Base-by-base conservation (phyloP, 2,329 filamentous ascomycete genomes). In the Alternaria alternata region DNA sequence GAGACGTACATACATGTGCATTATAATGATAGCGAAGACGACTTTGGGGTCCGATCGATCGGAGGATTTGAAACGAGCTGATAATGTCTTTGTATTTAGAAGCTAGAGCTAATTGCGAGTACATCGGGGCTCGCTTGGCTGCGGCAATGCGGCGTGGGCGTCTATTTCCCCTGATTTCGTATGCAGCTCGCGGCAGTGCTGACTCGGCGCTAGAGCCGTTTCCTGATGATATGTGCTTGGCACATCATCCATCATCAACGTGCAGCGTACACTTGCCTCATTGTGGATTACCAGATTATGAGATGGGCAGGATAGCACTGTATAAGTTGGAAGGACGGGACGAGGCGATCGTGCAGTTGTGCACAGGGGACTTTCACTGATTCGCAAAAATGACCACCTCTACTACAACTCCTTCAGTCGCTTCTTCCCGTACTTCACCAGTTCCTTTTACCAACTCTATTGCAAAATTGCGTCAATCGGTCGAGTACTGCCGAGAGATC, bases 161-260 rank as follows among this genome's bases (percentile, higher is more conserved):
- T 46, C 34, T 14, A 14, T 39, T 36, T 57, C 39, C 47, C 54
- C 44, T n/a, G 41, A 44, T 34, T 11, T 38, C 16, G 39, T 22
- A 38, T 48, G 22, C 46, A 49, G 44, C 18, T 43, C 38, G 18
- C 46, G 28, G 51, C 46, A 49, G 52, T 49, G 52, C 57, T 55
- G 51, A 55, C 57, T 51, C 32, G 36, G 36, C 14, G 38, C 7
- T 56, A 56, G 39, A 47, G 46, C 44, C 26, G 42, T 56, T n/a
- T 56, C n/a, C 12, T 30, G 20, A 56, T 42, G 36, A 56, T 30
- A 32, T 46, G 16, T 30, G 39, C 46, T 56, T 49, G 49, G 51
- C 28, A 47, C 14, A 49, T 56, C n/a, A 36, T 49, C 46, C 20
- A 48, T 34, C 32, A 49, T 49, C 30, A 49, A 49, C 46, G 20